A percentile compares a stretch with the other conserved stretches of the same genome.
These are phyloP conservation scores for Xylariaceae sp. DNA, from an alignment of 2,329 filamentous ascomycete genomes.

Conservation along the genomic window DNA sequence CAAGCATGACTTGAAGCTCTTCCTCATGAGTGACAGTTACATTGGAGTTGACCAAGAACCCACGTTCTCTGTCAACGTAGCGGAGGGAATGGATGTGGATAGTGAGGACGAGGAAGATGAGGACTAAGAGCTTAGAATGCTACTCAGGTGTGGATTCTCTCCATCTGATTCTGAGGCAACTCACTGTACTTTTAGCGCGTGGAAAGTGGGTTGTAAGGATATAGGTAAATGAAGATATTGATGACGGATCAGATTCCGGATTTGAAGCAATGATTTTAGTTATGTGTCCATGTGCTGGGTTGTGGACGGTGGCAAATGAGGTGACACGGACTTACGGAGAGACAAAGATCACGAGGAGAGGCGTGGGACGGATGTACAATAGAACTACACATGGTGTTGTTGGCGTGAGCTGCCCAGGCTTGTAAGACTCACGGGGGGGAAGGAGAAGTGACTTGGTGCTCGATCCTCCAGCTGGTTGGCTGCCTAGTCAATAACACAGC, in stretches of 20 bases:
- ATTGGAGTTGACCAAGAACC: constrained; percentile 96
- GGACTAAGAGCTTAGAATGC: constrained; percentile 18
- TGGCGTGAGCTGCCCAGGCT: no score
- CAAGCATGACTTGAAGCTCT: constrained; percentile 83
- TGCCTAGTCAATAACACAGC: no score
- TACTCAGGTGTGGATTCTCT: constrained; percentile 23
- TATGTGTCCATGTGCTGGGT: no score
- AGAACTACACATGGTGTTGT: no score
- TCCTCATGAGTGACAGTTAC: constrained; percentile 96
- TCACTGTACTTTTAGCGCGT: constrained; percentile 34
- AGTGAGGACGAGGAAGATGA: constrained; percentile 77
- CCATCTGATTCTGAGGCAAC: constrained; percentile 22
- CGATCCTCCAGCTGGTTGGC: no score
- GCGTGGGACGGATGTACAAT: no score
- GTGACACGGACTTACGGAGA: no score
- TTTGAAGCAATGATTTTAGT: no score
- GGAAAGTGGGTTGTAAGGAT: constrained; percentile 10
- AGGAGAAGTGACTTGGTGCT: no score
- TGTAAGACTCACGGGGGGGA: no score
- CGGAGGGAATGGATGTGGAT: constrained; percentile 94
- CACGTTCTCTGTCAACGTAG: constrained; percentile 78
- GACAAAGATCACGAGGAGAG: no score
- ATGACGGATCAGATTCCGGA: background rate
- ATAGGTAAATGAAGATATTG: constrained; percentile 8
- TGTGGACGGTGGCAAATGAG: no score